A percentile compares a stretch with the other conserved stretches of the same genome.
Evolutionary conservation across 1,284 basidiomycete genomes (phyloP).

Genomic region (Thelephora terrestris): DNA sequence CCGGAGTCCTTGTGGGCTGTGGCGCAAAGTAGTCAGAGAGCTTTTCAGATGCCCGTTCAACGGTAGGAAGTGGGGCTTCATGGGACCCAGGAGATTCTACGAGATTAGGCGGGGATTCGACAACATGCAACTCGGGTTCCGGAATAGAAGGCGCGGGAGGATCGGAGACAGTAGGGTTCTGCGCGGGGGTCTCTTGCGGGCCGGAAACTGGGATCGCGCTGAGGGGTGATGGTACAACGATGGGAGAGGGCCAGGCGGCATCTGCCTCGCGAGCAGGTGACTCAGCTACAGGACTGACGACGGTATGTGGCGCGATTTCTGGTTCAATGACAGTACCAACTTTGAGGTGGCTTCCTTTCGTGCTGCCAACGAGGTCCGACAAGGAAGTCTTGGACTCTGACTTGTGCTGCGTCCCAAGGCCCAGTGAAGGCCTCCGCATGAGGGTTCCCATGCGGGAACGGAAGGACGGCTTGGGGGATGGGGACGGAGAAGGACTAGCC

Average conservation of each 20-base stretch:
- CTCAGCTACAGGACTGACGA: conserved; percentile 9
- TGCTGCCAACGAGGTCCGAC: not conserved
- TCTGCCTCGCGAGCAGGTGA: conserved; percentile 18
- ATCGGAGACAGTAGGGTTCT: conserved; percentile 3
- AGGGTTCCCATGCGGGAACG: conserved; percentile 29
- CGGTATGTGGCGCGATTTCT: conserved; percentile 3
- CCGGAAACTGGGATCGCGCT: too few species aligned
- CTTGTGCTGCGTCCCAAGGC: conserved; percentile 26
- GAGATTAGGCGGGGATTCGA: conserved; percentile 3
- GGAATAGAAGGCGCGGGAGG: not conserved
- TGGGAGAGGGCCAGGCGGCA: conserved; percentile 3
- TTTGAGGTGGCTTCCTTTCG: conserved; percentile 9
- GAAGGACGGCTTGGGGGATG: conserved; percentile 16
- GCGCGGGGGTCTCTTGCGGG: not conserved
- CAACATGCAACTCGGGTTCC: conserved; percentile 1
- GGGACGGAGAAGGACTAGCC: conserved; percentile 13
- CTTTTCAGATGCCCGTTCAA: not conserved
- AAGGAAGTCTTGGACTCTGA: conserved; percentile 20
- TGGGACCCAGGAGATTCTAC: not conserved
- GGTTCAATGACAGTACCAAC: conserved; percentile 13
- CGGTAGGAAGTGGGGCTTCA: conserved; percentile 1
- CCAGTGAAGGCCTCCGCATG: conserved; percentile 41
- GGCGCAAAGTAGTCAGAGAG: not conserved
- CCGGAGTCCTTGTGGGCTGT: not conserved
- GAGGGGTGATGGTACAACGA: conserved; percentile 16